Percentiles rank a stretch among this genome's conserved stretches.
phyloP scores from a whole-genome alignment of 345 rosid species.

The Citrus australasica region DNA sequence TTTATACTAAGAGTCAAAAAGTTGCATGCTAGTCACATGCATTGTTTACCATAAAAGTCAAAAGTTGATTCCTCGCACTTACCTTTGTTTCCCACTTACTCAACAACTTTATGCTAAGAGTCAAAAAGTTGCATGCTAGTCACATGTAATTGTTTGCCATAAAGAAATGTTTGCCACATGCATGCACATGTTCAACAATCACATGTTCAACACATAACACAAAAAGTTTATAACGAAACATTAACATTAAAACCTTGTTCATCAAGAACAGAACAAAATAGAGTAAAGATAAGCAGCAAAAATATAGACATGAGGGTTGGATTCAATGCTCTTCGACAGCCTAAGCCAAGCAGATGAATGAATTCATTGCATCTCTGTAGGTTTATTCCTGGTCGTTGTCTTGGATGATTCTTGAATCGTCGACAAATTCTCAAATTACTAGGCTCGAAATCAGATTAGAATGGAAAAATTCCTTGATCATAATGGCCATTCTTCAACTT shows the following conservation, averaged over 20 bases:
- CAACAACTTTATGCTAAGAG: too few relatives aligned
- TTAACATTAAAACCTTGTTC: background rate
- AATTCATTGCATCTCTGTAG: background rate
- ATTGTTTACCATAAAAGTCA: too few relatives aligned
- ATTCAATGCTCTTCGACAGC: background rate
- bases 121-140: too few relatives aligned
- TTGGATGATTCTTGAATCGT: background rate
- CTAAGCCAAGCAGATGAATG: background rate
- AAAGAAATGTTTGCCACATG: too few relatives aligned
- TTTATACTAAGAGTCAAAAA: too few relatives aligned
- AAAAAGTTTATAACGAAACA: too few relatives aligned
- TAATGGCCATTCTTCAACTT: background rate
- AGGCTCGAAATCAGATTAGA: background rate
- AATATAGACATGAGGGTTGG: background rate
- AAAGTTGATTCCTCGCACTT: too few relatives aligned
- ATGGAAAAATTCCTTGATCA: background rate
- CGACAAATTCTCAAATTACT: background rate
- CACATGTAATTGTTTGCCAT: too few relatives aligned
- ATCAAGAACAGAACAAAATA: background rate
- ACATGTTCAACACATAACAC: too few relatives aligned
- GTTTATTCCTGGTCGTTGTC: background rate
- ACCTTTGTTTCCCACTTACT: too few relatives aligned
- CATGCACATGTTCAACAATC: too few relatives aligned
- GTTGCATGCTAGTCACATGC: too few relatives aligned
- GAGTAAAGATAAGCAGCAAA: background rate